Evolutionary conservation across 2,329 filamentous ascomycete genomes (phyloP), one percentile per base, ranked within the genome.

Genomic region (Ophiosphaerella narmari): DNA sequence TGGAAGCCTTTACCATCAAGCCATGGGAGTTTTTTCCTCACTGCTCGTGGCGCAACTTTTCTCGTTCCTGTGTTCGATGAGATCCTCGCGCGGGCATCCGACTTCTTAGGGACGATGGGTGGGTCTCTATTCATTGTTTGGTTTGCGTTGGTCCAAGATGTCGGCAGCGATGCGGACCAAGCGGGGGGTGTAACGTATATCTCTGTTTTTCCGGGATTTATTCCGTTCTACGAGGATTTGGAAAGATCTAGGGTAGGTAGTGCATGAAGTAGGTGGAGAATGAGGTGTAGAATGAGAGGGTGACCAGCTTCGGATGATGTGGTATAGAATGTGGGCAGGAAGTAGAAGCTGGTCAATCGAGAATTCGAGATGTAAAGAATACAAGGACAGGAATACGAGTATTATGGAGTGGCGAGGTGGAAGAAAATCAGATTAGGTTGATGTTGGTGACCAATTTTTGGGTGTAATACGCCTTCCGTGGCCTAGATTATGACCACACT

Each of bases 1-100:
- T 50, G 53, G 5, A 62, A 46, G n/a, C 34, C 38, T 11, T 60
- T 67, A 13, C 55, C 57, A 38, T 68, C 65, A 7, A 72, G 58
- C 69, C 69, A 72, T 13, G 68, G 69, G 16, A 71, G 61, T 39
- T 44, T 63, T 18, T 56, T 68, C 1, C 44, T 26, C 5, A 52
- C 58, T 16, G 43, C 53, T 5, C 52, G 52, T 11, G 52, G 50
- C 13, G 51, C 23, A 38, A 58, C 35, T 43, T 53, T 66, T 14
- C 36, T 57, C 38, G 13, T 39, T 7, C 48, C 41, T 40, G 40
- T 21, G 4, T n/a, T 35, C 11, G 42, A 13, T 2, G 18, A 7
- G 14, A 18, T 34, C 16, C 38, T 57, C 14, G 48, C 26, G 18
- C 14, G 42, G 2, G 13, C 34, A 16, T 21, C 26, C 26, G 26